These are phyloP conservation scores for Niebla homalea DNA, from an alignment of 495 filamentous ascomycete genomes.

Conservation along the genomic window DNA sequence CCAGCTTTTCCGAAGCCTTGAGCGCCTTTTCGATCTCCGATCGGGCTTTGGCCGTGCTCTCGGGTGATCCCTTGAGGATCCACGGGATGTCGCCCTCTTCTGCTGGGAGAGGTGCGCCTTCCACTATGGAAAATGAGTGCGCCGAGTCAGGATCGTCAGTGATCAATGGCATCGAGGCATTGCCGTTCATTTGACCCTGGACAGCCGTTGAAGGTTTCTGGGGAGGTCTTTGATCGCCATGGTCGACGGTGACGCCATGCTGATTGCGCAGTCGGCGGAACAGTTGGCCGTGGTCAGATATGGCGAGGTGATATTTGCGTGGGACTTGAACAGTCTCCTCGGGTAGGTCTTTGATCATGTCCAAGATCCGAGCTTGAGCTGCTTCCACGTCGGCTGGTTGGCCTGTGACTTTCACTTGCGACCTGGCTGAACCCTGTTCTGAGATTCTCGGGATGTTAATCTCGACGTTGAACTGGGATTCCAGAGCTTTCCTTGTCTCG, in stretches of 20 bases:
- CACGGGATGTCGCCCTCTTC: slow-evolving; percentile 77
- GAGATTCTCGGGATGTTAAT: slow-evolving; percentile 76
- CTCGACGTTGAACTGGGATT: slow-evolving; percentile 75
- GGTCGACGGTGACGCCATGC: slow-evolving; percentile 77
- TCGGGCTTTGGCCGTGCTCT: slow-evolving; percentile 66
- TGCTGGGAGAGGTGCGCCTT: slow-evolving; percentile 32
- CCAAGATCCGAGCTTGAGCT: slow-evolving; percentile 70
- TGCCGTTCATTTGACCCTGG: slow-evolving; percentile 34
- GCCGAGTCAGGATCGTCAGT: slow-evolving; percentile 64
- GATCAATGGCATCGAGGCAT: slow-evolving; percentile 61
- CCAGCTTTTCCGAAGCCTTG: slow-evolving; percentile 49
- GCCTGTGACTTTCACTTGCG: slow-evolving; percentile 71
- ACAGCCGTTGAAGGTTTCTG: slow-evolving; percentile 39
- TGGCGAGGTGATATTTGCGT: slow-evolving; percentile 60
- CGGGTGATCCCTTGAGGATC: slow-evolving; percentile 66
- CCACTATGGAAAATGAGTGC: slow-evolving; percentile 70
- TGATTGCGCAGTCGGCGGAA: slow-evolving; percentile 78
- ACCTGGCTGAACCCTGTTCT: slow-evolving; percentile 49
- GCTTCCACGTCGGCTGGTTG: slow-evolving; percentile 63
- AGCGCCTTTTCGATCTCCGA: slow-evolving; percentile 57
- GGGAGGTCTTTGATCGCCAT: slow-evolving; percentile 64
- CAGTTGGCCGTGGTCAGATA: slow-evolving; percentile 83
- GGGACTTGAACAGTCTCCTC: slow-evolving; percentile 79
- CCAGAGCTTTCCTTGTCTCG: slow-evolving; percentile 69
- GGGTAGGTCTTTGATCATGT: slow-evolving; percentile 70